Percentiles rank a stretch among this genome's conserved stretches.
These are phyloP conservation scores for Onygenales sp. DNA, from an alignment of 2,329 filamentous ascomycete genomes.

Conservation along the genomic window DNA sequence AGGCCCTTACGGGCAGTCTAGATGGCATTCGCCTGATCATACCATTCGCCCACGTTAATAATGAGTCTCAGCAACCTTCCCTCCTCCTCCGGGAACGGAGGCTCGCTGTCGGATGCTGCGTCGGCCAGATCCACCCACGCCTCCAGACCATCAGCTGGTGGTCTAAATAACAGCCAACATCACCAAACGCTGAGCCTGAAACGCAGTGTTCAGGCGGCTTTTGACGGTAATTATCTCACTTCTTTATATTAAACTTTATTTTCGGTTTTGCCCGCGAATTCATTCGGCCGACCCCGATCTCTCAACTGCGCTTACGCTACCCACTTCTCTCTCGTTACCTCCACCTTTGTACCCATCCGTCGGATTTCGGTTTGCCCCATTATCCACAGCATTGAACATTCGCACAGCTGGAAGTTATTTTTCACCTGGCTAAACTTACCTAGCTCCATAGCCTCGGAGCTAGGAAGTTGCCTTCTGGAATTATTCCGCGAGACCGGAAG, in stretches of 20 bases:
- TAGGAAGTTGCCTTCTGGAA: too few species aligned
- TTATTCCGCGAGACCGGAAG: too few species aligned
- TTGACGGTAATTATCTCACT: constrained; percentile 33
- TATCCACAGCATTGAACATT: not conserved
- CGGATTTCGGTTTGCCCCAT: not conserved
- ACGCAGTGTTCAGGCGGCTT: constrained; percentile 33
- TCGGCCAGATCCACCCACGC: constrained; percentile 18
- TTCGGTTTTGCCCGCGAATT: constrained; percentile 3
- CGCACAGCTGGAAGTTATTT: too few species aligned
- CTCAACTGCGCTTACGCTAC: constrained; percentile 4
- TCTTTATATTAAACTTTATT: constrained; percentile 4
- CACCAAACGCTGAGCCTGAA: constrained; percentile 27
- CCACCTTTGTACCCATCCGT: not conserved
- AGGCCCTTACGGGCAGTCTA: not conserved
- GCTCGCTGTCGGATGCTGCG: constrained; percentile 20
- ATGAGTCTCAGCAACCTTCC: constrained; percentile 37
- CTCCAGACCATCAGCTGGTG: constrained; percentile 23
- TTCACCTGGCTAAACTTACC: too few species aligned
- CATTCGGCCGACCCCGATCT: constrained; percentile 4
- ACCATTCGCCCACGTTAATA: not conserved
- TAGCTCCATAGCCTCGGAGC: too few species aligned
- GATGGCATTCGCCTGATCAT: not conserved
- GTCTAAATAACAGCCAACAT: constrained; percentile 8
- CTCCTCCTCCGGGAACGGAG: constrained; percentile 23
- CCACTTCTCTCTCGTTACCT: constrained; percentile 1